Evolutionary conservation across 352 stramenopile genomes (phyloP).

Genomic region (Phytophthora rubi): DNA sequence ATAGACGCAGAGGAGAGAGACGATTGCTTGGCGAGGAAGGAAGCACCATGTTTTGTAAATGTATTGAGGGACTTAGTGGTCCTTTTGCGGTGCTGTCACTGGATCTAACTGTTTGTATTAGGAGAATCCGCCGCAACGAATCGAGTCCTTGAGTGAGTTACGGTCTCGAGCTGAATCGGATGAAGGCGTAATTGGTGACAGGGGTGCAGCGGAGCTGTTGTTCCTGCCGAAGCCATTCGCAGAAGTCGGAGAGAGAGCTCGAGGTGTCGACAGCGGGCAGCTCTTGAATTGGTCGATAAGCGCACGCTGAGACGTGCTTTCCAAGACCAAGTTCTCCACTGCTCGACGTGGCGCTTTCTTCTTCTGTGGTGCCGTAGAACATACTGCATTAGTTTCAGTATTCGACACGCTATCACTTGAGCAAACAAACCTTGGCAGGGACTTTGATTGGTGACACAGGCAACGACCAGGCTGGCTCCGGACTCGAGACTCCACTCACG

Average conservation of each 20-base stretch:
- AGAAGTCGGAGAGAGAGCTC: slow-evolving; percentile 11
- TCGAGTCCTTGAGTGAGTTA: slow-evolving; percentile 18
- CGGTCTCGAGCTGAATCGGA: slow-evolving; percentile 15
- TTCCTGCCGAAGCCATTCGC: not conserved
- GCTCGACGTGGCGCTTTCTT: slow-evolving; percentile 18
- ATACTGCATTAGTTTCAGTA: not conserved
- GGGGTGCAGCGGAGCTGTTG: not conserved
- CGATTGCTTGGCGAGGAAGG: slow-evolving; percentile 2
- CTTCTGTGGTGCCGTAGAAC: slow-evolving; percentile 3
- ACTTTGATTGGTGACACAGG: slow-evolving; percentile 62
- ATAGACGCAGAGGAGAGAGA: slow-evolving; percentile 8
- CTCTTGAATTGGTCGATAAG: slow-evolving; percentile 67
- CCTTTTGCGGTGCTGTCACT: slow-evolving; percentile 1
- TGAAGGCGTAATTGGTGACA: slow-evolving; percentile 26
- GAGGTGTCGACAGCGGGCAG: slow-evolving; percentile 24
- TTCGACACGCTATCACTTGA: not conserved
- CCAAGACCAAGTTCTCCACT: slow-evolving; percentile 55
- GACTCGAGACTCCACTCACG: slow-evolving; percentile 7
- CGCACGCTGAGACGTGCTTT: slow-evolving; percentile 55
- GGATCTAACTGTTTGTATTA: slow-evolving; percentile 3
- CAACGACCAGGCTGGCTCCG: slow-evolving; percentile 32
- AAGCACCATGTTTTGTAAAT: slow-evolving; percentile 35
- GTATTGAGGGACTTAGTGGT: slow-evolving; percentile 13
- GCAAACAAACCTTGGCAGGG: slow-evolving; percentile 24
- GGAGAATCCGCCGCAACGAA: slow-evolving; percentile 45